These are phyloP conservation scores for Pseudogymnoascus sp. DNA, from an alignment of 2,329 filamentous ascomycete genomes.

Conservation along the genomic window DNA sequence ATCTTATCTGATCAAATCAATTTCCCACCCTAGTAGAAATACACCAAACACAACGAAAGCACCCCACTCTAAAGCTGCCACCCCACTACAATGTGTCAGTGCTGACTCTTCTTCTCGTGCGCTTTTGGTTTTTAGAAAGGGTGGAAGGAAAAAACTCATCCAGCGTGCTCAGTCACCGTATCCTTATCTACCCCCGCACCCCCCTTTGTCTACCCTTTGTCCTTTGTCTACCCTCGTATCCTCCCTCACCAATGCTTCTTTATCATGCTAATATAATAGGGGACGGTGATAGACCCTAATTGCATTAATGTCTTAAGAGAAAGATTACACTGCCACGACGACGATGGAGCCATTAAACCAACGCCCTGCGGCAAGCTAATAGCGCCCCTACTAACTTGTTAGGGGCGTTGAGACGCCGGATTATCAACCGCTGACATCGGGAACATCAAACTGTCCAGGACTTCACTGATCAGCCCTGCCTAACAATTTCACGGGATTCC, in stretches of 20 bases:
- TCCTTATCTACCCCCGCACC: background rate
- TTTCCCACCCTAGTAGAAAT: background rate
- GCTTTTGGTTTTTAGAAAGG: background rate
- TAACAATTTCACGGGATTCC: background rate
- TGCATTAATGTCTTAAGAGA: background rate
- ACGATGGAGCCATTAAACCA: background rate
- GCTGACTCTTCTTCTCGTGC: background rate
- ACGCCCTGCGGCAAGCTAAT: background rate
- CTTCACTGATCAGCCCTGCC: background rate
- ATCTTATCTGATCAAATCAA: background rate
- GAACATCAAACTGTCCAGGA: background rate
- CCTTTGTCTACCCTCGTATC: too few relatives aligned
- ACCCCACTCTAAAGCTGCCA: background rate
- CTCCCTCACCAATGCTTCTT: background rate
- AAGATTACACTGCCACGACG: background rate
- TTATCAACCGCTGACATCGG: background rate
- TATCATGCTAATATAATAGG: too few relatives aligned
- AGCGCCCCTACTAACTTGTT: background rate
- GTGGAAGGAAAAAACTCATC: background rate
- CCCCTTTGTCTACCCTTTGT: background rate
- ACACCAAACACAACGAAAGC: background rate
- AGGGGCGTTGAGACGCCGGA: background rate
- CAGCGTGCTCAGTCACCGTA: background rate
- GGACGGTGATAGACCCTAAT: background rate
- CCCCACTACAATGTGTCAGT: background rate